Percentiles rank a stretch among this genome's conserved stretches.
These are phyloP conservation scores for Sporisorium scitamineum DNA, from an alignment of 1,284 basidiomycete species.

Conservation along the genomic window DNA sequence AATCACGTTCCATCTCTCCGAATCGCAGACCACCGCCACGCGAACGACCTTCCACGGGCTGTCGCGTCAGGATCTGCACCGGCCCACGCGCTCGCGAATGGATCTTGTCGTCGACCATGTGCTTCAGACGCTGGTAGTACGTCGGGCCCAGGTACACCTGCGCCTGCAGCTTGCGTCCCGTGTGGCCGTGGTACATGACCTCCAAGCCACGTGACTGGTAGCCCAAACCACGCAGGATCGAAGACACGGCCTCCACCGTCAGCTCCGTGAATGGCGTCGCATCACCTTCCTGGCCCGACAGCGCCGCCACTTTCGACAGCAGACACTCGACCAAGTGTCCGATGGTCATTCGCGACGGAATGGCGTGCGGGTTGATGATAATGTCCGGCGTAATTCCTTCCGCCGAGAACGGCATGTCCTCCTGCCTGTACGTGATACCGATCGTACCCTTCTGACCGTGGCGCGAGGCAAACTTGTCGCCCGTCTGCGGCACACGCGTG, in stretches of 20 bases:
- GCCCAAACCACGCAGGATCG: constrained; percentile 61
- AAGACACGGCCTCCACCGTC: constrained; percentile 83
- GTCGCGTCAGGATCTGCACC: constrained; percentile 95
- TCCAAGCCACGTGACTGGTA: constrained; percentile 90
- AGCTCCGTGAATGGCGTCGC: constrained; percentile 98
- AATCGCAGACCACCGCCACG: constrained; percentile 98
- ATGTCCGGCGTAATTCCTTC: constrained; percentile 97
- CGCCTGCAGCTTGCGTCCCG: constrained; percentile 94
- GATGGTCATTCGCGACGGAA: constrained; percentile 99
- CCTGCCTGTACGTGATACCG: constrained; percentile 98
- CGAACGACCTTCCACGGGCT: constrained; percentile 99
- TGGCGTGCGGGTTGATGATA: constrained; percentile 99
- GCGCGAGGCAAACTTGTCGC: constrained; percentile 99
- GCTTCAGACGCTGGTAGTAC: constrained; percentile 98
- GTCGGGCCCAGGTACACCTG: constrained; percentile 99
- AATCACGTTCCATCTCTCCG: constrained; percentile 99
- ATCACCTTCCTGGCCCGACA: constrained; percentile 96
- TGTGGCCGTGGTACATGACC: constrained; percentile 99
- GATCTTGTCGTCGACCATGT: constrained; percentile 99
- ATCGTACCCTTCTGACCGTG: constrained; percentile 99
- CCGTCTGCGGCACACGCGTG: constrained; percentile 94
- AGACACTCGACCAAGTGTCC: constrained; percentile 99
- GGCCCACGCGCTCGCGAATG: constrained; percentile 97
- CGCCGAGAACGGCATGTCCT: constrained; percentile 98
- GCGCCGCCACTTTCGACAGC: constrained; percentile 93